Percentiles rank a stretch among this genome's conserved stretches.
These are phyloP conservation scores for Saksenaea oblongispora DNA, from an alignment of 371 early-diverging fungal genomes.

Conservation along the genomic window DNA sequence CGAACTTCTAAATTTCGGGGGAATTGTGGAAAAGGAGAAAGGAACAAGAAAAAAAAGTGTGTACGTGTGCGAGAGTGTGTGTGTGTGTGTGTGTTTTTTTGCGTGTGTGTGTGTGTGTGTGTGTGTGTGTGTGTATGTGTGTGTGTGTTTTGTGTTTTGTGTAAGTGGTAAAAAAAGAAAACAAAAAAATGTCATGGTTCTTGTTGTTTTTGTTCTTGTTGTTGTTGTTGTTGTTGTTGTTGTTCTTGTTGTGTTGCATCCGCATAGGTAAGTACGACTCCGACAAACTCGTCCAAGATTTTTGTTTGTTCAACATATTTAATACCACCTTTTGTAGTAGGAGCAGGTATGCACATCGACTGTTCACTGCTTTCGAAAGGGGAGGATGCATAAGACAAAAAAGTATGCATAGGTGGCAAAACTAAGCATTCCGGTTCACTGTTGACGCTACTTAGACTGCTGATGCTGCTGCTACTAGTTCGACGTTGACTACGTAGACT, in stretches of 20 bases:
- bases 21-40: neutral
- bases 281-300: conserved; percentile 30
- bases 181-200: neutral
- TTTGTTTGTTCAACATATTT: conserved; percentile 24
- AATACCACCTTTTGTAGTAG: conserved; percentile 7
- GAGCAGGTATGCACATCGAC: conserved; percentile 4
- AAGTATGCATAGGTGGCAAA: conserved; percentile 20
- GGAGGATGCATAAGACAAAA: conserved; percentile 9
- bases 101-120: no score
- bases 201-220: conserved; percentile 3
- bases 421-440: conserved; percentile 12
- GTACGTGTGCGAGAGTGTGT: no score
- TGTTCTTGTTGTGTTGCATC: conserved; percentile 8
- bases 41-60: no score
- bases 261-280: conserved; percentile 28
- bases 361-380: conserved; percentile 5
- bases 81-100: no score
- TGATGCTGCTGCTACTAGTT: conserved; percentile 42
- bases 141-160: no score
- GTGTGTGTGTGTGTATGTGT: no score
- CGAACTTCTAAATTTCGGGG: conserved; percentile 7
- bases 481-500: conserved; percentile 31
- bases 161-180: no score
- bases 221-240: conserved; percentile 2
- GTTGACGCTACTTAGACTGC: conserved; percentile 26